A percentile compares a stretch with the other conserved stretches of the same genome.
Evolutionary conservation across 1,284 basidiomycete genomes (phyloP).

Genomic region (Spongispora temasekensis): DNA sequence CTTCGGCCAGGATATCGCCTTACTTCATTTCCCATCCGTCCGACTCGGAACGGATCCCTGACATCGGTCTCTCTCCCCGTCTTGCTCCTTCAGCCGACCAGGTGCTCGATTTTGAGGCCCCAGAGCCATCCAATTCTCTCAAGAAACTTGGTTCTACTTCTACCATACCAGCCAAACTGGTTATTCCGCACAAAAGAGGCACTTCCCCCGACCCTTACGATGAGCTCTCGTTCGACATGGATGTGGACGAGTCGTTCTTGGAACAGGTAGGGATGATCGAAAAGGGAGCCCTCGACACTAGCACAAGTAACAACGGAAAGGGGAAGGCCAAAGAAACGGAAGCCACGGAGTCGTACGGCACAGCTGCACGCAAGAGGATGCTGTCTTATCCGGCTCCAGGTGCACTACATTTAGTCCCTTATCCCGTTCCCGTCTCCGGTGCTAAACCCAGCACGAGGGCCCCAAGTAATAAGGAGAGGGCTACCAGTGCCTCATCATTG

Average conservation of each 20-base stretch:
- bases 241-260: constrained; percentile 30
- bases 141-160: constrained; percentile 4
- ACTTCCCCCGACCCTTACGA: constrained; percentile 25
- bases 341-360: not conserved
- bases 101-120: constrained; percentile 11
- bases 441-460: constrained; percentile 21
- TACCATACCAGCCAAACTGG: constrained; percentile 1
- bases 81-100: not conserved
- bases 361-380: constrained; percentile 5
- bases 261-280: constrained; percentile 36
- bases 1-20: constrained; percentile 13
- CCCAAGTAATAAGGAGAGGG: constrained; percentile 10
- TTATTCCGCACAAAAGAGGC: not conserved
- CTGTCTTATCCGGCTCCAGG: constrained; percentile 16
- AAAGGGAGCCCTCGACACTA: constrained; percentile 20
- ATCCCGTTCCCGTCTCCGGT: constrained; percentile 11
- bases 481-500: constrained; percentile 14
- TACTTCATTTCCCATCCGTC: constrained; percentile 21
- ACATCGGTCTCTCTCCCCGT: constrained; percentile 34
- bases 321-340: constrained; percentile 19
- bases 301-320: constrained; percentile 13
- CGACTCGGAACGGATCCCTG: constrained; percentile 13
- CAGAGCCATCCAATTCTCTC: not conserved
- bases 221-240: constrained; percentile 32
- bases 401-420: constrained; percentile 14